Base-by-base conservation (phyloP, 208 protist genomes). In the Novymonas esmeraldas region DNA sequence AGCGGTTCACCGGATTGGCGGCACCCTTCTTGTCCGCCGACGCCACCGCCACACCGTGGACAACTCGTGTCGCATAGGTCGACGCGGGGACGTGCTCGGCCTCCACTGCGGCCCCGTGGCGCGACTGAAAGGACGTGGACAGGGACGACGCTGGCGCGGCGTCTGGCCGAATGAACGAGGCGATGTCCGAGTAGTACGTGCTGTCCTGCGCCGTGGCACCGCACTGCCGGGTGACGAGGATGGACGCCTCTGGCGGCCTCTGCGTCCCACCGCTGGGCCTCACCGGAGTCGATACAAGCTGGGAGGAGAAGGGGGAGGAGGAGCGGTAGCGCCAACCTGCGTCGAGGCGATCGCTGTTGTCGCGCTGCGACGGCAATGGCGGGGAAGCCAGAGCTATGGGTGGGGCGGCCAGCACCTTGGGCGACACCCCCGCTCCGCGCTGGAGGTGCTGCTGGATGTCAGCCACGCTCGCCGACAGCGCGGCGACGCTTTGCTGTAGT, bases 151-250 rank as follows among this genome's bases (percentile, higher is more conserved):
- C 29, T 6, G 24, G 26, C 10, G 51, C 14, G 2, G 31, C 52
- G 28, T 75, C 51, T 6, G 54, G 31, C 4, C 64, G 54, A n/a
- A 69, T 49, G 24, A 69, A 75, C 4, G 69, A 75, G 33, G 58
- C 69, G 10, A 75, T 68, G 42, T 75, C 69, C 4, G 69, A 75
- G 69, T 75, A 75, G 61, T 75, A 69, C 14, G 62, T 28, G 39
- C 69, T 75, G 28, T 68, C 69, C 52, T 69, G 52, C 16, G 36
- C 50, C 3, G 48, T 0, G 26, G 49, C 29, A 0, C 31, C 16
- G 24, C 49, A 29, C 9, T 36, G 13, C 49, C 13, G 16, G 16
- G 36, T n/a, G 16, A 55, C 22, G 49, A 11, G 14, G 3, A 36
- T 36, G 49, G 13, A 36, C 49, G 13, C 13, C 24, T n/a, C 49